Base-by-base conservation (phyloP, 257 asterid genomes). In the Nicotiana noctiflora region DNA sequence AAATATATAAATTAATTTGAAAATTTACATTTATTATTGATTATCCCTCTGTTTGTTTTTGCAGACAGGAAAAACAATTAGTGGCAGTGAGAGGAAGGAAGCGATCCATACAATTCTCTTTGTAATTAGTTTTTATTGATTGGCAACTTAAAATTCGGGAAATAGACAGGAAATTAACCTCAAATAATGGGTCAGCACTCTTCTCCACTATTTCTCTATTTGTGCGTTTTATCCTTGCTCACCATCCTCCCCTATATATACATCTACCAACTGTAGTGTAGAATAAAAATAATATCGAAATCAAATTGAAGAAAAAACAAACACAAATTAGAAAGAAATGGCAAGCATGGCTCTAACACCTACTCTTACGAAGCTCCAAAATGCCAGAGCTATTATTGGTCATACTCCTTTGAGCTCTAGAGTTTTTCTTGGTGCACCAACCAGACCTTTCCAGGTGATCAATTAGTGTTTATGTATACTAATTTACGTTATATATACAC, bases 321-420 rank as follows among this genome's bases (percentile, higher is more conserved):
- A 4, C 9, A 17, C 0, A 18, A 21, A 34, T 12, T 44, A 52
- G 21, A 64, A 29, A 25, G 77, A 79, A 64, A 86, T 88, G 90
- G 86, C 88, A 79, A 86, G 84, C 91, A 88, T 89, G 87, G 84
- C 88, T 12, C 55, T 88, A 57, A 81, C 83, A 80, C 60, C 68
- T 79, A 79, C 86, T 55, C 37, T 89, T 25, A 51, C 90, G 23
- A 91, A 76, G 86, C 34, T 91, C 84, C 92, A 86, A 79, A 81
- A 84, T 27, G 64, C 89, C 4, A 74, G 70, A 77, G 64, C 88
- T 75, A 59, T 79, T 52, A 27, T 82, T n/a, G 81, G 63, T 2
- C 84, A 82, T 21, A 64, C 53, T 63, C 72, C 85, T 9, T 77
- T 82, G 80, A 80, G 72, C 74, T 77, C 83, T 44, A 85, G 76